Conservation (phyloP, 2,329 filamentous ascomycete species). For the Trichoderma gracile region DNA sequence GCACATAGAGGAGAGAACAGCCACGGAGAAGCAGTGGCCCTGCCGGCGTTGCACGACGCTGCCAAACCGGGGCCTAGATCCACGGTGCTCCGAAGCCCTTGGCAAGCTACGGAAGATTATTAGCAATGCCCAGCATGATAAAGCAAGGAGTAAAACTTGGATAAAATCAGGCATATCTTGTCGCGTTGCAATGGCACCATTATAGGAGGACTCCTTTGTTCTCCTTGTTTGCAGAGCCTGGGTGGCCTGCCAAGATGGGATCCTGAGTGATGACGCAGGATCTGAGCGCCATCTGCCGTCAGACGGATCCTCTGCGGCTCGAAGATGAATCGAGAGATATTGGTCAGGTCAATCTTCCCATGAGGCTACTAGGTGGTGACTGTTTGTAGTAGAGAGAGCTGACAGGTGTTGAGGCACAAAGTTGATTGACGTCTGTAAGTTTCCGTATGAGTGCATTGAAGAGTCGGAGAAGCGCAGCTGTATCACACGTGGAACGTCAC, state of each 20-base stretch:
- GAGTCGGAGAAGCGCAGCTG: background rate
- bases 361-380: no score
- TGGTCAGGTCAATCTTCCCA: no score
- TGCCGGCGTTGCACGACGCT: background rate
- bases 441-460: background rate
- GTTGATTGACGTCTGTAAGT: background rate
- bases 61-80: background rate
- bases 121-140: background rate
- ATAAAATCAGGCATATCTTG: background rate
- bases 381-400: no score
- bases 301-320: background rate
- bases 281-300: background rate
- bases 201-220: background rate
- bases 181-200: background rate
- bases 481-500: background rate
- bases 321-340: background rate
- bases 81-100: constrained; percentile 2
- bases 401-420: background rate
- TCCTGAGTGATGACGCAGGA: background rate
- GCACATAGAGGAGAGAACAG: background rate
- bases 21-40: background rate
- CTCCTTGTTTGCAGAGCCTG: no score
- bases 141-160: background rate
- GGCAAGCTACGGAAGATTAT: background rate
- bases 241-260: background rate